phyloP scores from a whole-genome alignment of 768 basidiomycete genomes.

The Auricularia auricula-judae region DNA sequence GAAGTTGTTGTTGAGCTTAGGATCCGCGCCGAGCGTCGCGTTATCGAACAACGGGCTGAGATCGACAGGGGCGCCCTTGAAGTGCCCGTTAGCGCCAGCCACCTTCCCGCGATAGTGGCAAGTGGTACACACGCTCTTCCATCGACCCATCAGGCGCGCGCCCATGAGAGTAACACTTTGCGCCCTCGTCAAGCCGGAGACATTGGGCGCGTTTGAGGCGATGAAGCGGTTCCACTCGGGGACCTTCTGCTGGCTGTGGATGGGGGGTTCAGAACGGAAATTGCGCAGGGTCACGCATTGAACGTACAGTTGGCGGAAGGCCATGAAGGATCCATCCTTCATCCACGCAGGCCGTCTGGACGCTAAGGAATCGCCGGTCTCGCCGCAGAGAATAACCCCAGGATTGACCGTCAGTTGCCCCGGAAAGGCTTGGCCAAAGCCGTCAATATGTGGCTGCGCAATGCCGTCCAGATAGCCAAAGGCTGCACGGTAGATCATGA shows the following conservation, averaged over 20 bases:
- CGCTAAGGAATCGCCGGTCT: slow-evolving; percentile 9
- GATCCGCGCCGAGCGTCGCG: slow-evolving; percentile 23
- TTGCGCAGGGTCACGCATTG: no score
- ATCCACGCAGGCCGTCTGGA: slow-evolving; percentile 30
- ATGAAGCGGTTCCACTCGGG: slow-evolving; percentile 41
- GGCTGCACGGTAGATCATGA: slow-evolving; percentile 12
- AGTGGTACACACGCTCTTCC: slow-evolving; percentile 26
- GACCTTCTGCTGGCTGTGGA: slow-evolving; percentile 22
- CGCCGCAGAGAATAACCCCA: slow-evolving; percentile 18
- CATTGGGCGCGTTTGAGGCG: slow-evolving; percentile 15
- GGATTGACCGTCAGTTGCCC: slow-evolving; percentile 16
- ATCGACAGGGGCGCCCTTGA: slow-evolving; percentile 32
- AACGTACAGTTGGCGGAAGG: slow-evolving; percentile 32
- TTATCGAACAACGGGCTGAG: slow-evolving; percentile 34
- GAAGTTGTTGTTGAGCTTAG: slow-evolving; percentile 32
- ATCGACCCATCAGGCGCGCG: slow-evolving; percentile 43
- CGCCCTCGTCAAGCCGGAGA: slow-evolving; percentile 17
- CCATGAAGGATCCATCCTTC: slow-evolving; percentile 40
- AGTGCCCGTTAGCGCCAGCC: neutral
- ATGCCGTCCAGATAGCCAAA: slow-evolving; percentile 46
- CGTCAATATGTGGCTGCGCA: slow-evolving; percentile 34
- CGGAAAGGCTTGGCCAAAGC: slow-evolving; percentile 12
- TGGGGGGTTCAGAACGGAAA: slow-evolving; percentile 1
- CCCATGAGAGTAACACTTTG: slow-evolving; percentile 38
- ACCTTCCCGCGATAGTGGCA: slow-evolving; percentile 12